These are phyloP conservation scores for Gymnopus androsaceus DNA, from an alignment of 1,284 basidiomycete genomes.

Conservation along the genomic window DNA sequence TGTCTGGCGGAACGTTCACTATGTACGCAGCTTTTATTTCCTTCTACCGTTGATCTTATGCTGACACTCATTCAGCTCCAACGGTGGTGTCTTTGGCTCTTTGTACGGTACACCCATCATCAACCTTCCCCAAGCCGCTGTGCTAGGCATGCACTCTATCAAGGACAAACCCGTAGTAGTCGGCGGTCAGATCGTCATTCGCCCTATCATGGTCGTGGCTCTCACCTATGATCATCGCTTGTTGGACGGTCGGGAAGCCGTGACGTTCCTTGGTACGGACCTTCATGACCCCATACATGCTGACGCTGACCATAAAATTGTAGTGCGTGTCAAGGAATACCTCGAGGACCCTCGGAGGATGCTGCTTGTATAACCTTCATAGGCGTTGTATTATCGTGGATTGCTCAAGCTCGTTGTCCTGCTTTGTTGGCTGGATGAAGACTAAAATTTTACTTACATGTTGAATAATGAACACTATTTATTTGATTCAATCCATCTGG, in stretches of 20 bases:
- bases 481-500: too few species aligned
- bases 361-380: conserved; percentile 39
- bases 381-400: too few species aligned
- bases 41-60: neutral
- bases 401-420: neutral
- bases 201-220: conserved; percentile 95
- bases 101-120: conserved; percentile 97
- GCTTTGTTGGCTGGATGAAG: too few species aligned
- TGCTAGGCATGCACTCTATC: conserved; percentile 96
- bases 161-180: conserved; percentile 95
- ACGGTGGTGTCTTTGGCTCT: conserved; percentile 98
- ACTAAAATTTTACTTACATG: too few species aligned
- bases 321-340: conserved; percentile 53
- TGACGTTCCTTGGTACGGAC: conserved; percentile 90
- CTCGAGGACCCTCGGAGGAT: conserved; percentile 61
- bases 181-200: conserved; percentile 91
- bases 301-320: neutral
- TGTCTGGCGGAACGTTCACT: conserved; percentile 97
- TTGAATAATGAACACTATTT: too few species aligned
- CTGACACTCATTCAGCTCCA: conserved; percentile 62
- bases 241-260: conserved; percentile 94
- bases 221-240: conserved; percentile 96
- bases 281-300: neutral
- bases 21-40: conserved; percentile 59
- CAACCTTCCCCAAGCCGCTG: conserved; percentile 94